These are phyloP conservation scores for Adansonia rubrostipa DNA, from an alignment of 441 rosid genomes.

Conservation along the genomic window DNA sequence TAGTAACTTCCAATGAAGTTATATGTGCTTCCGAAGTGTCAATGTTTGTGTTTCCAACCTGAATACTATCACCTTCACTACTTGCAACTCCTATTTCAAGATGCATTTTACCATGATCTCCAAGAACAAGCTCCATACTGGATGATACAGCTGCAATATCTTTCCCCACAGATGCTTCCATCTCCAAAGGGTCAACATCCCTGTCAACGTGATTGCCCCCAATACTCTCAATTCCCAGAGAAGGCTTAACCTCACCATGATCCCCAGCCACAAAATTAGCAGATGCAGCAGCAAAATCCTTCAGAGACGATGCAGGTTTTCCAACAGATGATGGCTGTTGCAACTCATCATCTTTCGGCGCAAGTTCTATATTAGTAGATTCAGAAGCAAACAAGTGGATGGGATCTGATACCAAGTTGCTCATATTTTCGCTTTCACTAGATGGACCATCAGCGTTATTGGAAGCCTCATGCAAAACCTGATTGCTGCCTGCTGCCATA, in stretches of 20 bases:
- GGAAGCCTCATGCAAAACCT: slow-evolving; percentile 6
- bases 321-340: slow-evolving; percentile 27
- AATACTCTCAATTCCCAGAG: background rate
- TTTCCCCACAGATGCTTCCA: slow-evolving; percentile 19
- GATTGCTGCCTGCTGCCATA: background rate
- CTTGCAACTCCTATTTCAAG: slow-evolving; percentile 25
- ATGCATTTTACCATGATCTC: background rate
- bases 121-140: slow-evolving; percentile 30
- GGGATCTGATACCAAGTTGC: slow-evolving; percentile 26
- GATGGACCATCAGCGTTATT: background rate
- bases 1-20: slow-evolving; percentile 29
- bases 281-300: slow-evolving; percentile 23
- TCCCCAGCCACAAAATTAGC: slow-evolving; percentile 22
- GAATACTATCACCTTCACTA: slow-evolving; percentile 25
- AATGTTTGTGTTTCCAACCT: slow-evolving; percentile 18
- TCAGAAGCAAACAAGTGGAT: slow-evolving; percentile 28
- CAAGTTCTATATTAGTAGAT: slow-evolving; percentile 24
- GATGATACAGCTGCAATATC: slow-evolving; percentile 26
- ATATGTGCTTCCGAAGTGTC: slow-evolving; percentile 23
- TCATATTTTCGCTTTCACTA: slow-evolving; percentile 15
- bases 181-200: slow-evolving; percentile 23
- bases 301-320: slow-evolving; percentile 23
- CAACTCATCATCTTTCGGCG: slow-evolving; percentile 28
- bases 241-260: slow-evolving; percentile 30
- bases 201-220: background rate